These are phyloP conservation scores for Colletotrichum somersetense DNA, from an alignment of 2,329 filamentous ascomycete genomes.

Conservation along the genomic window DNA sequence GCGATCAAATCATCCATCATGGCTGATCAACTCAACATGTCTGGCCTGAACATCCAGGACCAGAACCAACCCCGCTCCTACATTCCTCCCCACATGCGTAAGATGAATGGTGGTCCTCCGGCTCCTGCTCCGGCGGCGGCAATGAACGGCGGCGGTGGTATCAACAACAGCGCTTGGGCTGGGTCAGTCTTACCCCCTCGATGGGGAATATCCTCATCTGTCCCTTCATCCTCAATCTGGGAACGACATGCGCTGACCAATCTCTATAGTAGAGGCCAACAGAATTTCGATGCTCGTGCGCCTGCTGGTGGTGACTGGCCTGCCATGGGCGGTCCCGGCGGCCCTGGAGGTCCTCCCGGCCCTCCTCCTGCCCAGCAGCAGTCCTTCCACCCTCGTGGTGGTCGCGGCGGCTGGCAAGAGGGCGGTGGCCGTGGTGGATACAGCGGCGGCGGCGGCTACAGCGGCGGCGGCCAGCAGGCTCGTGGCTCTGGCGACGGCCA, in stretches of 20 bases:
- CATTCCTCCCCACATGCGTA: conserved; percentile 87
- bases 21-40: conserved; percentile 89
- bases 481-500: conserved; percentile 93
- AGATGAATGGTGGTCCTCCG: conserved; percentile 57
- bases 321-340: conserved; percentile 43
- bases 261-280: conserved; percentile 44
- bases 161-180: conserved; percentile 70
- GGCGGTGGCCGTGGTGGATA: conserved; percentile 52
- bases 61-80: conserved; percentile 73
- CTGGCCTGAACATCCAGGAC: conserved; percentile 73
- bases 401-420: conserved; percentile 47
- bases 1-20: conserved; percentile 63
- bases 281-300: conserved; percentile 49
- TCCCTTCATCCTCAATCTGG: not conserved
- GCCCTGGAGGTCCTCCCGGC: conserved; percentile 47
- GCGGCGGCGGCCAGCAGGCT: conserved; percentile 64
- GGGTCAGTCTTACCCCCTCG: conserved; percentile 53
- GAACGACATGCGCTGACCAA: conserved; percentile 42
- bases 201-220: not conserved
- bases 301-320: conserved; percentile 41
- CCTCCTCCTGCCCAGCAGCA: conserved; percentile 41
- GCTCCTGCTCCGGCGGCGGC: conserved; percentile 38
- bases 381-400: conserved; percentile 40
- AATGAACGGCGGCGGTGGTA: conserved; percentile 53
- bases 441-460: conserved; percentile 56